Percentiles rank a stretch among this genome's conserved stretches.
These are phyloP conservation scores for Trichoderma brevicompactum DNA, from an alignment of 2,329 filamentous ascomycete species.

Conservation along the genomic window DNA sequence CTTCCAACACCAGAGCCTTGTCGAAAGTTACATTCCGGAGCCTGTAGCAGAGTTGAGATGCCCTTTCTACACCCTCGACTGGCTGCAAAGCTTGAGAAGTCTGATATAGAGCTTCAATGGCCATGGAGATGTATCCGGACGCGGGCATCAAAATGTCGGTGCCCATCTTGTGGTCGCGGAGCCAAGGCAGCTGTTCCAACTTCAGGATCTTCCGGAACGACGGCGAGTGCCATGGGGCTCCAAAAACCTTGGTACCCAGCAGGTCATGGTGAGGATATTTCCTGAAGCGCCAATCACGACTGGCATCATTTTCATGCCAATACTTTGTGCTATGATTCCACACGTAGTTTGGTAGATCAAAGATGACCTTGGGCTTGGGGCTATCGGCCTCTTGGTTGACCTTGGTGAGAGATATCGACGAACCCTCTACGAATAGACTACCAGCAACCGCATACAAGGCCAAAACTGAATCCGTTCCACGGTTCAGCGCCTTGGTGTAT, in stretches of 20 bases:
- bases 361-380: not conserved
- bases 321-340: not conserved
- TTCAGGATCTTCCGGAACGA: not conserved
- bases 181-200: conserved; percentile 42
- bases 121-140: conserved; percentile 45
- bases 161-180: conserved; percentile 43
- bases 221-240: not conserved
- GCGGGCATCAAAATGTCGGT: not conserved
- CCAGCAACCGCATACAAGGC: not conserved
- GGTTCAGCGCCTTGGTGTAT: not conserved
- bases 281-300: not conserved
- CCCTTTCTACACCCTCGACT: too few species aligned
- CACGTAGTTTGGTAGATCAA: not conserved
- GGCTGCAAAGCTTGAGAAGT: not conserved
- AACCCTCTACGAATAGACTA: conserved; percentile 48
- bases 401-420: conserved; percentile 43
- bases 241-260: not conserved
- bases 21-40: too few species aligned
- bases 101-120: conserved; percentile 37
- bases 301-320: not conserved
- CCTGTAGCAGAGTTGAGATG: too few species aligned
- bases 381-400: conserved; percentile 22
- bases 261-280: not conserved
- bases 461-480: not conserved
- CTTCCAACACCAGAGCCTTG: too few species aligned